A percentile compares a stretch with the other conserved stretches of the same genome.
These are phyloP conservation scores for Penicillium sp. DNA, from an alignment of 2,329 filamentous ascomycete genomes.

Conservation along the genomic window DNA sequence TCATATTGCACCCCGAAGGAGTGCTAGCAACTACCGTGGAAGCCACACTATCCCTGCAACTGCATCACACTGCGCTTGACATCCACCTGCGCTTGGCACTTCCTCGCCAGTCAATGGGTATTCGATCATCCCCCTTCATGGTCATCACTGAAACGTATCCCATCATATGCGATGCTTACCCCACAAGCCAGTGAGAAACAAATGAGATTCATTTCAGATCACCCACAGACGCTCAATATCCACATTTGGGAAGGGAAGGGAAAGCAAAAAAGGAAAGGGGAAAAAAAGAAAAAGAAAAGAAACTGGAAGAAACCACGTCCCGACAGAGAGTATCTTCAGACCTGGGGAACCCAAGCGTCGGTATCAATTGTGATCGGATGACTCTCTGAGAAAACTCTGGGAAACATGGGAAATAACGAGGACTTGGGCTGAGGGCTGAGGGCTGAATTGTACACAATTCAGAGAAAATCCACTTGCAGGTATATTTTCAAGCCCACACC, in stretches of 20 bases:
- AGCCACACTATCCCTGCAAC: conserved; percentile 3
- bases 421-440: not conserved
- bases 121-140: conserved; percentile 1
- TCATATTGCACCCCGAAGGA: conserved; percentile 13
- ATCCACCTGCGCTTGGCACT: not conserved
- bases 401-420: not conserved
- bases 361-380: not conserved
- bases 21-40: conserved; percentile 13
- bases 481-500: conserved; percentile 3
- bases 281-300: conserved; percentile 9
- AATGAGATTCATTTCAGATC: not conserved
- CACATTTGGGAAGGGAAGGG: conserved; percentile 10
- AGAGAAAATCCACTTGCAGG: conserved; percentile 6
- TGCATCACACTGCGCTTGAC: not conserved
- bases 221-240: conserved; percentile 2
- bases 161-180: not conserved
- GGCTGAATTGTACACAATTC: conserved; percentile 4
- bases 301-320: conserved; percentile 11
- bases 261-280: conserved; percentile 2
- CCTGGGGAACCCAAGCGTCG: not conserved
- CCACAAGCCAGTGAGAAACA: not conserved
- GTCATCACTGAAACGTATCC: not conserved
- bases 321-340: not conserved
- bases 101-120: not conserved
- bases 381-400: not conserved